Evolutionary conservation across 2,329 filamentous ascomycete genomes (phyloP), one percentile per base, ranked within the genome.

Genomic region (Cladosporium austrohemisphaericum): DNA sequence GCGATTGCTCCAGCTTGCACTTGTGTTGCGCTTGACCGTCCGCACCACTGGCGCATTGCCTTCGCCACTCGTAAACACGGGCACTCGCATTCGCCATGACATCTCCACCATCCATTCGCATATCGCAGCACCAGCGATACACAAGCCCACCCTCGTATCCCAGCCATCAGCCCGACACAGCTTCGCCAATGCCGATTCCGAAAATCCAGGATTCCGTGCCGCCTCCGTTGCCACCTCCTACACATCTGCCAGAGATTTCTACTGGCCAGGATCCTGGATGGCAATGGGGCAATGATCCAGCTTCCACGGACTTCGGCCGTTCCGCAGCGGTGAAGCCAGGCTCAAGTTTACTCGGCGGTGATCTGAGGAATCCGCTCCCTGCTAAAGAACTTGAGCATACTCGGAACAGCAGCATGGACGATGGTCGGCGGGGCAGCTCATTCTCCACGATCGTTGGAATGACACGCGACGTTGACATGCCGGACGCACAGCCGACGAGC

Each of bases 171-270:
- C 44, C 38, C 19, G 46, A 41, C 41, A 61, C 70, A 38, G 71
- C 72, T 54, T 74, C 75, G 54, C 77, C 80, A 57, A 81, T 86
- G 79, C 72, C 81, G 52, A 85, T 86, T 63, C 80, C 80, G 41
- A 74, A 77, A 61, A 72, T 76, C 52, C 73, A 76, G 60, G 72
- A 74, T 23, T 56, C 65, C 35, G 71, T 74, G 43, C 83, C 83
- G 51, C 83, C 83, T 55, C 81, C 82, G 41, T 72, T 86, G 59
- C 83, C 83, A 58, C 83, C 83, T 51, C 79, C 82, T 45, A 75
- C 73, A 65, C 70, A 76, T 62, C 76, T 85, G 52, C 71, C 74
- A 56, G 77, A 80, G 38, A 58, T 63, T 68, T 81, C 55, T 70
- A 73, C 57, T 65, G 80, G 79, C 28, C 73, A 77, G 58, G 83